phyloP scores from a whole-genome alignment of 108 stramenopile species.

The Craspedostauros australis region DNA sequence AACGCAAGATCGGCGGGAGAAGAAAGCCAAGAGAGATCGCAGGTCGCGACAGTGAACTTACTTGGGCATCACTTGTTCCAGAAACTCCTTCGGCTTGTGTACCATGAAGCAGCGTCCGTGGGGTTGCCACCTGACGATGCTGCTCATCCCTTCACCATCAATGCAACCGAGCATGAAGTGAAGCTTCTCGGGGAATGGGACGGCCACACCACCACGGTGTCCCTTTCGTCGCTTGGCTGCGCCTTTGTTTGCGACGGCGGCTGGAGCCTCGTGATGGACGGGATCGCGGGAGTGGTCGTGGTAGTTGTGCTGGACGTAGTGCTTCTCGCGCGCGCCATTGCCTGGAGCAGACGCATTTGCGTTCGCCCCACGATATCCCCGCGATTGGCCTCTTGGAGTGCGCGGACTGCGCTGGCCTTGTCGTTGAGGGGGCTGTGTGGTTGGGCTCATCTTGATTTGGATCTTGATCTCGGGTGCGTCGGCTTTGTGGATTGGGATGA shows the following conservation, averaged over 20 bases:
- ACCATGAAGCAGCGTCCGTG: conserved; percentile 72
- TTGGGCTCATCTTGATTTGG: too few species aligned
- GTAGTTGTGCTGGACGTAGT: conserved; percentile 49
- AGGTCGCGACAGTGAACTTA: conserved; percentile 25
- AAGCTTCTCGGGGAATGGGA: conserved; percentile 60
- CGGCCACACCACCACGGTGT: conserved; percentile 52
- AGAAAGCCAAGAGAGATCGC: background rate
- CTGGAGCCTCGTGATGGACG: too few species aligned
- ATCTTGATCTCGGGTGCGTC: too few species aligned
- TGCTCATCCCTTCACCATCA: conserved; percentile 28
- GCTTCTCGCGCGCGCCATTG: too few species aligned
- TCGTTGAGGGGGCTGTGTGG: too few species aligned
- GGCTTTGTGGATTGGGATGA: too few species aligned
- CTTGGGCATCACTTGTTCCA: conserved; percentile 66
- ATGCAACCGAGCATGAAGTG: conserved; percentile 50
- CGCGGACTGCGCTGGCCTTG: too few species aligned
- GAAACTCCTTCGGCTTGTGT: conserved; percentile 60
- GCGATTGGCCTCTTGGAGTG: too few species aligned
- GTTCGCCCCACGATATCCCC: too few species aligned
- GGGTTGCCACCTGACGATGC: conserved; percentile 71
- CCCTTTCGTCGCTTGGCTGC: conserved; percentile 16
- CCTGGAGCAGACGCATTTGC: too few species aligned
- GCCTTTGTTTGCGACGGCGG: too few species aligned
- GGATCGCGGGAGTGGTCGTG: conserved; percentile 28
- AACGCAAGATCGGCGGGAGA: background rate